phyloP scores from a whole-genome alignment of 2,329 filamentous ascomycete genomes.

The Diaporthe amygdali region DNA sequence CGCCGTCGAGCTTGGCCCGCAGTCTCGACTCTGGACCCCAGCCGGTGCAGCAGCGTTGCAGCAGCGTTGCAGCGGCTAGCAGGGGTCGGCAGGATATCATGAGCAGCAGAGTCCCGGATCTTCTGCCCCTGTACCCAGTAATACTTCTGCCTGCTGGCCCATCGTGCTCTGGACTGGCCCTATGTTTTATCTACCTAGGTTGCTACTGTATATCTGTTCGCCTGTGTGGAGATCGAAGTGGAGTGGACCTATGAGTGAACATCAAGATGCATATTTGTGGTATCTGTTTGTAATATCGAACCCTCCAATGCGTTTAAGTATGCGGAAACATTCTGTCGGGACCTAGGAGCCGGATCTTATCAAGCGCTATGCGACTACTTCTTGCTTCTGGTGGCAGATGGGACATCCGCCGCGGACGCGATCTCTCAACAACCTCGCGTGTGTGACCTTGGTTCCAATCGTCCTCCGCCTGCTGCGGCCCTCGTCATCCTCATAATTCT shows the following conservation, averaged over 20 bases:
- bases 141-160: constrained; percentile 1
- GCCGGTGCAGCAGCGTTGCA: background rate
- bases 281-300: constrained; percentile 11
- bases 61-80: background rate
- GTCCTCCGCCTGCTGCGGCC: constrained; percentile 58
- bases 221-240: background rate
- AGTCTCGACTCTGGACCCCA: background rate
- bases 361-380: constrained; percentile 26
- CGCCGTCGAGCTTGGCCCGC: constrained; percentile 10
- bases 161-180: no score
- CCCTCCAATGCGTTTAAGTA: background rate
- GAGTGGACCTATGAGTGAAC: background rate
- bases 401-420: constrained; percentile 71
- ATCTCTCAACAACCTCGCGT: constrained; percentile 78
- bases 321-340: background rate
- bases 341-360: background rate
- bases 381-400: constrained; percentile 50
- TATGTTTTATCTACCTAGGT: no score
- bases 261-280: constrained; percentile 15
- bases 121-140: background rate
- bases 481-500: constrained; percentile 48
- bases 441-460: constrained; percentile 86
- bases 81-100: background rate
- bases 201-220: background rate
- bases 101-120: background rate